These are phyloP conservation scores for Eucalyptus cloeziana DNA, from an alignment of 345 rosid genomes.

Conservation along the genomic window DNA sequence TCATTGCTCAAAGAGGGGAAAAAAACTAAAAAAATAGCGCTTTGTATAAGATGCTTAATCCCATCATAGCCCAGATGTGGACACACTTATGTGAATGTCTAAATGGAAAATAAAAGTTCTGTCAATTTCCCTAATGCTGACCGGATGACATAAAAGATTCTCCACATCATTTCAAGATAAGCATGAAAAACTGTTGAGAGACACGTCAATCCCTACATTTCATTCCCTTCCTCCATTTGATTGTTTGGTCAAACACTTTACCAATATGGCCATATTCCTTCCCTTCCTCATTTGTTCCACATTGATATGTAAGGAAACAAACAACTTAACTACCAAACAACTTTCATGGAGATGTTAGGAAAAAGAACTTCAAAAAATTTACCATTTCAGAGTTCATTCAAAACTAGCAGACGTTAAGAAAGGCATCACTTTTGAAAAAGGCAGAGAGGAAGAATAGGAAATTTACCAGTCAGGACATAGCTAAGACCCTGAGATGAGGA, in stretches of 20 bases:
- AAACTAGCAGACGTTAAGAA: not conserved
- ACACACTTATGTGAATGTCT: not conserved
- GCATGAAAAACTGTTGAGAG: not conserved
- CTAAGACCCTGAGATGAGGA: slow-evolving; percentile 79
- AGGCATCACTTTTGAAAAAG: not conserved
- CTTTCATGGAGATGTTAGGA: not conserved
- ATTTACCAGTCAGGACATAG: slow-evolving; percentile 74
- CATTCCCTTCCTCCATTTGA: not conserved
- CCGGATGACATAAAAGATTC: not conserved
- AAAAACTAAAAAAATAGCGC: not conserved
- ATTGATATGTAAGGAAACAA: not conserved
- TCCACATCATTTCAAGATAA: not conserved
- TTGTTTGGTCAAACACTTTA: not conserved
- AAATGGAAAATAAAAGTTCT: not conserved
- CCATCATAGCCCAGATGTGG: not conserved
- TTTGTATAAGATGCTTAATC: not conserved
- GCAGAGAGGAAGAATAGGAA: not conserved
- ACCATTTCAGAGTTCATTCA: not conserved
- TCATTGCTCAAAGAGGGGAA: not conserved
- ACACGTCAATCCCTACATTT: not conserved
- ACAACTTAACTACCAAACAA: not conserved
- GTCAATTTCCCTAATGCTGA: not conserved
- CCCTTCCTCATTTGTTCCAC: not conserved
- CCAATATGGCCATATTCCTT: not conserved
- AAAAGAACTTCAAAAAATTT: not conserved